phyloP scores from a whole-genome alignment of 2,329 filamentous ascomycete species.

The Colletotrichum ledebouriae region DNA sequence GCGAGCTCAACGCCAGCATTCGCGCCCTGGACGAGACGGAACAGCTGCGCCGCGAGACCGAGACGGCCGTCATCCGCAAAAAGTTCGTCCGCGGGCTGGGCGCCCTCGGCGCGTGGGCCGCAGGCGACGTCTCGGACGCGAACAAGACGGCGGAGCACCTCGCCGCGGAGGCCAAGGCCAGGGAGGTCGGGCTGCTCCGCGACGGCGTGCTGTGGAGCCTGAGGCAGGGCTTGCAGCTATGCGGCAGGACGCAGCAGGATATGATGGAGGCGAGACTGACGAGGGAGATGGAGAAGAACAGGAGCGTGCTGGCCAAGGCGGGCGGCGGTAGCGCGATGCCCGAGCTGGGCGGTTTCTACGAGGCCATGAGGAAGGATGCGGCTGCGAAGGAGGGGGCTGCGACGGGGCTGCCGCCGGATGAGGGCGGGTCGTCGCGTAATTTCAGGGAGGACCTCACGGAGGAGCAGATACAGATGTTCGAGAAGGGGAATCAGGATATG shows the following conservation, averaged over 20 bases:
- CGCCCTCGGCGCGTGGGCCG: constrained; percentile 73
- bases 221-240: constrained; percentile 80
- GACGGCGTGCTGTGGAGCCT: constrained; percentile 90
- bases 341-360: constrained; percentile 44
- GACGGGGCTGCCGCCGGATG: constrained; percentile 45
- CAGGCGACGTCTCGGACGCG: constrained; percentile 70
- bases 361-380: constrained; percentile 43
- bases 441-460: constrained; percentile 72
- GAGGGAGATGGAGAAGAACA: constrained; percentile 89
- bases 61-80: constrained; percentile 77
- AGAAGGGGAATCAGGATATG: constrained; percentile 92
- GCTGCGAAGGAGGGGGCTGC: constrained; percentile 40
- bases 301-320: constrained; percentile 84
- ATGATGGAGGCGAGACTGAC: constrained; percentile 95
- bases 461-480: constrained; percentile 94
- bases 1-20: constrained; percentile 87
- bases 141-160: constrained; percentile 74
- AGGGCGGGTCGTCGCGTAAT: constrained; percentile 44
- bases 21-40: constrained; percentile 85
- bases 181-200: constrained; percentile 76
- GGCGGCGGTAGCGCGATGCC: constrained; percentile 52
- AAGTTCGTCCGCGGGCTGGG: constrained; percentile 77
- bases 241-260: constrained; percentile 81
- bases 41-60: constrained; percentile 82
- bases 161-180: constrained; percentile 77